Percentiles rank a stretch among this genome's conserved stretches.
Evolutionary conservation across 768 basidiomycete species (phyloP).

Genomic region (Lepiota venenata): DNA sequence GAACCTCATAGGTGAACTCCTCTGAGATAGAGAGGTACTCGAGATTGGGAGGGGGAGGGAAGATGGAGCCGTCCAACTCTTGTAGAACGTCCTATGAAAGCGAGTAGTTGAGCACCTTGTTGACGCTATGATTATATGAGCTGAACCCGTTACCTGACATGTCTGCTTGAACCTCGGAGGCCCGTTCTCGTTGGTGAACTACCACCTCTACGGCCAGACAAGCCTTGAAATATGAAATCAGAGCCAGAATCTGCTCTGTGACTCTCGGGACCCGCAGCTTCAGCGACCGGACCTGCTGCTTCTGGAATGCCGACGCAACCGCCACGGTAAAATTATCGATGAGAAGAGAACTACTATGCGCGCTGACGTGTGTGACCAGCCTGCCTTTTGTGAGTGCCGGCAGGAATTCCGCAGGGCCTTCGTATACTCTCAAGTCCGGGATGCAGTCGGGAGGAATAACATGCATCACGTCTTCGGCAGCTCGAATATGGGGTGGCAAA

Average conservation of each 20-base stretch:
- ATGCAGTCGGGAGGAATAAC: not conserved
- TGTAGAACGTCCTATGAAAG: not conserved
- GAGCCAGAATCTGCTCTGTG: not conserved
- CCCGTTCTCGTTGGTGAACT: conserved; percentile 1
- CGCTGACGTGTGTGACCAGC: conserved; percentile 6
- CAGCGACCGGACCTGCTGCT: not conserved
- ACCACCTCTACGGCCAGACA: conserved; percentile 1
- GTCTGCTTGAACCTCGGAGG: not conserved
- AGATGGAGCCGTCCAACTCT: not conserved
- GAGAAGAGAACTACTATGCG: not conserved
- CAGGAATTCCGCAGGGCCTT: conserved; percentile 4
- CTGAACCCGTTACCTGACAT: not conserved
- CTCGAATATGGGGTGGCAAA: not conserved
- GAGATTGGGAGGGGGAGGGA: not conserved
- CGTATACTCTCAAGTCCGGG: conserved; percentile 7
- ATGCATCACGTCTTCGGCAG: conserved; percentile 1
- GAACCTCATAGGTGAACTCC: not conserved
- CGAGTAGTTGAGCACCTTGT: not conserved
- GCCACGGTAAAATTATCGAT: not conserved
- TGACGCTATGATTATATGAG: not conserved
- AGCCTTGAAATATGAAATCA: conserved; percentile 6
- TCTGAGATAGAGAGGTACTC: conserved; percentile 6
- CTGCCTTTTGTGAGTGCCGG: not conserved
- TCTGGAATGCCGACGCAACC: conserved; percentile 1
- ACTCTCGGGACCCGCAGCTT: conserved; percentile 5